These are phyloP conservation scores for Salvia hispanica DNA, from an alignment of 257 asterid genomes.

Conservation along the genomic window DNA sequence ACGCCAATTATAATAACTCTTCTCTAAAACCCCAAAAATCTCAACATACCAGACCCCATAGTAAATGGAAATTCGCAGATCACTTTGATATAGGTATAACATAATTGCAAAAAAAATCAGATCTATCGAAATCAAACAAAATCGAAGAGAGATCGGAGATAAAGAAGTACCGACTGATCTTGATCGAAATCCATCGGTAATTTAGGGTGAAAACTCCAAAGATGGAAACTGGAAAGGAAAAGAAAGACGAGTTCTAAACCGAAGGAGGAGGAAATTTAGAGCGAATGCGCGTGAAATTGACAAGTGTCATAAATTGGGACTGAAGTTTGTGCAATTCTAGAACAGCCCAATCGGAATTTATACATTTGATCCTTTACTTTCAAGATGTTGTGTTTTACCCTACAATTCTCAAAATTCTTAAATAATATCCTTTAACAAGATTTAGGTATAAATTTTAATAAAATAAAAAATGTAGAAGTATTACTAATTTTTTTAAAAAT, in stretches of 20 bases:
- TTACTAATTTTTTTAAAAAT: no score
- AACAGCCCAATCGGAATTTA: not conserved
- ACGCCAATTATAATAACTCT: conserved; percentile 2
- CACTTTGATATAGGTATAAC: conserved; percentile 22
- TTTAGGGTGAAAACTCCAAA: not conserved
- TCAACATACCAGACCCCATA: conserved; percentile 5
- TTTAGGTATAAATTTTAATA: no score
- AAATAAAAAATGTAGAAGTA: no score
- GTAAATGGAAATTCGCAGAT: conserved; percentile 19
- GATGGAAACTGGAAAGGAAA: not conserved
- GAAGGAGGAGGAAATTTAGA: conserved; percentile 9
- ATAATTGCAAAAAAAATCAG: conserved; percentile 28
- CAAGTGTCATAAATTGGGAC: conserved; percentile 23
- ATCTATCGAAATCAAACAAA: conserved; percentile 34
- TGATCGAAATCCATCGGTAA: conserved; percentile 42
- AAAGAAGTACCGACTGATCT: conserved; percentile 47
- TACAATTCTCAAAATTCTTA: not conserved
- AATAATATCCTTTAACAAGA: no score
- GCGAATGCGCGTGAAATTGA: conserved; percentile 16
- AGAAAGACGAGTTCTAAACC: conserved; percentile 8
- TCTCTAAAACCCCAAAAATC: not conserved
- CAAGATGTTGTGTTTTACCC: conserved; percentile 11
- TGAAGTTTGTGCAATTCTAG: conserved; percentile 8
- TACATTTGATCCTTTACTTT: conserved; percentile 28
- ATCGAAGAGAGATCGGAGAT: conserved; percentile 27